Base-by-base conservation (phyloP, 2,329 filamentous ascomycete species). In the Cladosporium velox region DNA sequence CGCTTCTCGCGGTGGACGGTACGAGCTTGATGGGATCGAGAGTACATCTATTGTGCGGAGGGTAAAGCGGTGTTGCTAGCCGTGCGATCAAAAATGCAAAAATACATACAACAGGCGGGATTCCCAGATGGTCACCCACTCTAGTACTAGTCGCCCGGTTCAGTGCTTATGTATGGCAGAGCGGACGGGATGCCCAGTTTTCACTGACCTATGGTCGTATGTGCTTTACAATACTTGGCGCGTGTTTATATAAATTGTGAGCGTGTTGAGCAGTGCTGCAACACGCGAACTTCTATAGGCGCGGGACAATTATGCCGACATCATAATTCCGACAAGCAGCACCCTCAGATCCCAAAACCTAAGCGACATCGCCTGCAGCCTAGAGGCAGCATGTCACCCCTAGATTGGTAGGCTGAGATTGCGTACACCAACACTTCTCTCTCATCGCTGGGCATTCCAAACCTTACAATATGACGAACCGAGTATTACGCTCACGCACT, bases 31-130 rank as follows among this genome's bases (percentile, higher is more conserved):
- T 30, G 28, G 28, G 28, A 6, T 6, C 28, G 28, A 30, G 28
- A 30, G 28, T 30, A 4, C 28, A 30, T 6, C 28, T 6, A 30
- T 30, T 30, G 28, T 30, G 28, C 28, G 28, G 28, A 30, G 28
- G 28, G 28, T 30, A 30, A 30, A 30, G 28, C 6, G 28, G 28
- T 30, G 28, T 30, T 30, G 28, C 28, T 30, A 30, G 28, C 6
- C 28, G 28, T 30, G 28, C 28, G 28, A 30, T 30, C 28, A 30
- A 30, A 30, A 30, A 30, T 30, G 28, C 28, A 30, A 30, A 77
- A 24, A 47, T 4, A 47, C n/a, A 24, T 47, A 47, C 10, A 47
- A 47, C 41, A 47, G 41, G 41, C 41, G 41, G 41, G 41, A 47
- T 47, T 47, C 41, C 41, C 41, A 47, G 41, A 47, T 47, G 41